Conservation (phyloP, 176 grass and related monocot species). For the Cymbopogon citratus region DNA sequence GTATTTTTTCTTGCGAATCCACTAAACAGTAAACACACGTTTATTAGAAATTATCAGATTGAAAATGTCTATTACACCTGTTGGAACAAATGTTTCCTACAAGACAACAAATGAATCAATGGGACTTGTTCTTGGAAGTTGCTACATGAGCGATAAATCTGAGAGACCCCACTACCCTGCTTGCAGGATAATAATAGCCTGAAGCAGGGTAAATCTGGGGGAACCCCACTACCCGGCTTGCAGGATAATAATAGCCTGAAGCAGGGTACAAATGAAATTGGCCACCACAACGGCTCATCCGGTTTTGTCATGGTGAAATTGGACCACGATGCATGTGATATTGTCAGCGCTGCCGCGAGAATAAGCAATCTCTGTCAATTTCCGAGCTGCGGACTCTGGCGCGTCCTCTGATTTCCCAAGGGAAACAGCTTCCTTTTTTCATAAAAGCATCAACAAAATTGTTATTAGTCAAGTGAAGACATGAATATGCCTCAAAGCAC, state of each 20-base stretch:
- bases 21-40: background rate
- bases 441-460: background rate
- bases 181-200: conserved; percentile 45
- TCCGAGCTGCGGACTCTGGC: conserved; percentile 56
- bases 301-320: conserved; percentile 62
- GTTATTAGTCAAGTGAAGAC: background rate
- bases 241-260: conserved; percentile 47
- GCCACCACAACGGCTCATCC: background rate
- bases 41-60: conserved; percentile 31
- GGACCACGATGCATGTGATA: conserved; percentile 82
- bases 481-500: background rate
- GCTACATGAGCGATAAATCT: conserved; percentile 30
- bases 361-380: conserved; percentile 61
- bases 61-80: conserved; percentile 6
- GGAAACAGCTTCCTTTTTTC: conserved; percentile 61
- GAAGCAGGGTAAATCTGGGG: conserved; percentile 31
- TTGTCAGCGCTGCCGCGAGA: conserved; percentile 62
- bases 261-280: conserved; percentile 21
- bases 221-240: conserved; percentile 13
- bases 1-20: no score
- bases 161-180: conserved; percentile 3
- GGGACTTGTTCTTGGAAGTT: conserved; percentile 15
- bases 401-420: conserved; percentile 62
- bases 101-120: conserved; percentile 37
- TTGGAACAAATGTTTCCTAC: conserved; percentile 30